These are phyloP conservation scores for Debaryomycetaceae sp. DNA, from an alignment of 1,139 yeast species.

Conservation along the genomic window DNA sequence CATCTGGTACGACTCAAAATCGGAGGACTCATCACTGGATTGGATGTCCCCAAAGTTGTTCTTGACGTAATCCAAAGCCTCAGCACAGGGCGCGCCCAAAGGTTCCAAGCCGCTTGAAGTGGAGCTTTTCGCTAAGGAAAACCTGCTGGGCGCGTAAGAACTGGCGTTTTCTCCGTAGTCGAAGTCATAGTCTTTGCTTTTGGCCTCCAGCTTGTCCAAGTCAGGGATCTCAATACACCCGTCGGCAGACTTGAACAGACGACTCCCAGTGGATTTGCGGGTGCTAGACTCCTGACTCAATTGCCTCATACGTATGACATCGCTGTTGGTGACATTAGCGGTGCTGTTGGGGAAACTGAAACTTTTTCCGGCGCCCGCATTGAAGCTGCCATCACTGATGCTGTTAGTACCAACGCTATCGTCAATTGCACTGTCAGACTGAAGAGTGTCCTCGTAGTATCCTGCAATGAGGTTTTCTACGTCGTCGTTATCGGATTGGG, in stretches of 20 bases:
- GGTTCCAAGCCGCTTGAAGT: slow-evolving; percentile 22
- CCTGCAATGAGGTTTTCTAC: slow-evolving; percentile 10
- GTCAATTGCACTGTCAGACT: slow-evolving; percentile 9
- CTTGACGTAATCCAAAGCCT: slow-evolving; percentile 25
- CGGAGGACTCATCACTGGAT: slow-evolving; percentile 29
- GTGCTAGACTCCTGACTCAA: no score
- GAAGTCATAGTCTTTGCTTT: slow-evolving; percentile 10
- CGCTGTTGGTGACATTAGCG: slow-evolving; percentile 31
- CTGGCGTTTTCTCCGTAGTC: slow-evolving; percentile 10
- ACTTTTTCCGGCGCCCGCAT: slow-evolving; percentile 30
- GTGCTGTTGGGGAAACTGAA: slow-evolving; percentile 38
- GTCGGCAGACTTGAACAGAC: no score
- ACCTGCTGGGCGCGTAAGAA: slow-evolving; percentile 2
- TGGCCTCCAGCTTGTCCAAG: slow-evolving; percentile 2
- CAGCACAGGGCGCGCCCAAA: slow-evolving; percentile 32
- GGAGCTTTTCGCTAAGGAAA: slow-evolving; percentile 4
- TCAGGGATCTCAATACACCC: slow-evolving; percentile 47
- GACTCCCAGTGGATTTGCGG: slow-evolving; percentile 6
- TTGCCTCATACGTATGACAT: no score
- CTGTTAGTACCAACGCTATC: neutral
- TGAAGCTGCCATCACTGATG: slow-evolving; percentile 18
- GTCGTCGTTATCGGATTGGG: no score
- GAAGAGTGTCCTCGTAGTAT: slow-evolving; percentile 9
- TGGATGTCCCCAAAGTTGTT: slow-evolving; percentile 24
- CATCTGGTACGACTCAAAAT: no score